These are phyloP conservation scores for Trifolium repens DNA, from an alignment of 306 rosid species.

Conservation along the genomic window DNA sequence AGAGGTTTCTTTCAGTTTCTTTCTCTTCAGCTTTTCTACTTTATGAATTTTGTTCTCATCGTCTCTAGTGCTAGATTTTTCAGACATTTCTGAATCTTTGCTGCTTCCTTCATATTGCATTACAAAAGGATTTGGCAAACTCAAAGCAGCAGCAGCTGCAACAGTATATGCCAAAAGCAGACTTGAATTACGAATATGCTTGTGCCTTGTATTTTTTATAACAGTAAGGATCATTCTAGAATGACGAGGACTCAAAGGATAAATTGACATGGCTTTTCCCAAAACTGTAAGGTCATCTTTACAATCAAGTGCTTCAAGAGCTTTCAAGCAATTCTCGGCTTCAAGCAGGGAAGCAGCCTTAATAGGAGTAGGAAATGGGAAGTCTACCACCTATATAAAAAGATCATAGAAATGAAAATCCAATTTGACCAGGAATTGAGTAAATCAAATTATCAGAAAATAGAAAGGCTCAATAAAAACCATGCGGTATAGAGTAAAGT, in stretches of 20 bases:
- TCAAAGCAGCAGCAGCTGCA: conserved; percentile 91
- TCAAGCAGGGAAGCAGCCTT: conserved; percentile 61
- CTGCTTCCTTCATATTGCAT: conserved; percentile 65
- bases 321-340: conserved; percentile 85
- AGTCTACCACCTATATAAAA: conserved; percentile 59
- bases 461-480: conserved; percentile 5
- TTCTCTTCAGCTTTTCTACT: conserved; percentile 59
- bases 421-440: background rate
- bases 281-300: conserved; percentile 65
- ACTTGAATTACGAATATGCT: conserved; percentile 55
- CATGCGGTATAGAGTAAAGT: background rate
- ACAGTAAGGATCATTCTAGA: conserved; percentile 89
- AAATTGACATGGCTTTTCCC: conserved; percentile 87
- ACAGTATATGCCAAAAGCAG: conserved; percentile 75
- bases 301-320: conserved; percentile 85
- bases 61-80: conserved; percentile 39
- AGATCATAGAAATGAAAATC: background rate
- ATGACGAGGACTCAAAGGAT: conserved; percentile 97
- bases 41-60: conserved; percentile 47
- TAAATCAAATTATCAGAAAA: conserved; percentile 23
- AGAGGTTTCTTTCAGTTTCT: conserved; percentile 69
- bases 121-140: conserved; percentile 79
- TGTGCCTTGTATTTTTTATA: conserved; percentile 58
- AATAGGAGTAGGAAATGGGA: conserved; percentile 94
- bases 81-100: conserved; percentile 49